Base-by-base conservation (phyloP, 192 early-diverging fungal genomes). In the Coemansia sp. region DNA sequence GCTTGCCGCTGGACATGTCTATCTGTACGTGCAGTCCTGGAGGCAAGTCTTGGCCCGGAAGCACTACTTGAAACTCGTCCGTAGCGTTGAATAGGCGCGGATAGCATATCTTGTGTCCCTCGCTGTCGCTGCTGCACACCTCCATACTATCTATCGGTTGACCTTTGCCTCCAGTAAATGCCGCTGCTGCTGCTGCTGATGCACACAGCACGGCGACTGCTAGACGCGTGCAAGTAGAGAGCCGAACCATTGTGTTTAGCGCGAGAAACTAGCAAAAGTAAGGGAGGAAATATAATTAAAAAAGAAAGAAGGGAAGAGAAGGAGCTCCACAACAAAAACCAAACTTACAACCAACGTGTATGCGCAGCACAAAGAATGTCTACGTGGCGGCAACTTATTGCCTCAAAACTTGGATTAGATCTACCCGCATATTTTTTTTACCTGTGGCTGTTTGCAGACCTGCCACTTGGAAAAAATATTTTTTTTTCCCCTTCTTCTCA, bases 21-120 rank as follows among this genome's bases (percentile, higher is more conserved):
- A 91, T 70, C 58, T 86, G 87, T 29, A 89, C 65, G 74, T 90
- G 89, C 6, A 91, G 80, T 10, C 88, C 89, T 27, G 67, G 47
- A 12, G 89, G 90, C 38, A 90, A 71, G 19, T 87, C 80, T 51
- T 91, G 89, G 22, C 87, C 90, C 15, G 83, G 81, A 36, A 70
- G 72, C 20, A 91, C 79, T 41, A 62, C 69, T 64, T 85, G 83
- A 58, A 88, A 90, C 64, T 91, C 83, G 45, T 64, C 64, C 8
- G 89, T 89, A 9, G 90, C 78, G 5, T 62, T 32, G 60, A 91
- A 91, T 27, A 86, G 32, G 56, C 70, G 77, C 3, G 89, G 86
- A 60, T 87, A 88, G 71, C 90, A 91, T 17, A 67, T 25, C 8
- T 42, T 49, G 49, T 41, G 65, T 39, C 15, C 80, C 84, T 38